Base-by-base conservation (phyloP, 768 basidiomycete genomes). In the Lactarius hengduanensis region DNA sequence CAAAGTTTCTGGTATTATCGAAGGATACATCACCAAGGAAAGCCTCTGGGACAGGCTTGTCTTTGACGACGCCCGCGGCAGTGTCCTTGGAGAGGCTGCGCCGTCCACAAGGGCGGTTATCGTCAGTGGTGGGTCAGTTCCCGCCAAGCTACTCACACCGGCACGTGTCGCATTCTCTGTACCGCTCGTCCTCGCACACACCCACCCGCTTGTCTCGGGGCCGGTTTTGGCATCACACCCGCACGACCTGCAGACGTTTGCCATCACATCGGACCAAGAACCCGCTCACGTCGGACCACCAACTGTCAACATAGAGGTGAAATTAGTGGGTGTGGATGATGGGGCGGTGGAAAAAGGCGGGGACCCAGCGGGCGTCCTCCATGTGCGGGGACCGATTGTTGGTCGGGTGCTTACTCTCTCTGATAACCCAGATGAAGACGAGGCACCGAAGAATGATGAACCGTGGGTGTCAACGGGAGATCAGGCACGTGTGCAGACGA, bases 31-130 rank as follows among this genome's bases (percentile, higher is more conserved):
- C 47, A 87, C 84, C 18, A 88, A 88, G 72, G 87, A 90, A 65
- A 89, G 90, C 65, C 74, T 93, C n/a, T 94, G 92, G 89, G 94
- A 97, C 74, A 83, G 88, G 61, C 77, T 89, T 13, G 84, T 93
- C 34, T 91, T 92, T 74, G 87, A 88, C 63, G 76, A 77, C 13
- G 88, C 92, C 13, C 82, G 95, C 28, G 80, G 80, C 45, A 74
- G 78, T 68, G 80, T 86, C 34, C 73, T 91, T 66, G 86, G 89
- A 64, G 82, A 85, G 16, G 81, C 83, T 59, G 86, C 87, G 3
- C 79, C 82, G 1, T 83, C 85, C 28, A 69, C 95, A 45, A 80
- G 93, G 66, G 86, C 80, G n/a, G 79, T 90, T 2, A 78, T 94
- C 62, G 83, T 91, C 62, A 86, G 88, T 62, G 91, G 85, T 63